These are phyloP conservation scores for Dictyostelium intermedium DNA, from an alignment of 78 protist species.

Conservation along the genomic window DNA sequence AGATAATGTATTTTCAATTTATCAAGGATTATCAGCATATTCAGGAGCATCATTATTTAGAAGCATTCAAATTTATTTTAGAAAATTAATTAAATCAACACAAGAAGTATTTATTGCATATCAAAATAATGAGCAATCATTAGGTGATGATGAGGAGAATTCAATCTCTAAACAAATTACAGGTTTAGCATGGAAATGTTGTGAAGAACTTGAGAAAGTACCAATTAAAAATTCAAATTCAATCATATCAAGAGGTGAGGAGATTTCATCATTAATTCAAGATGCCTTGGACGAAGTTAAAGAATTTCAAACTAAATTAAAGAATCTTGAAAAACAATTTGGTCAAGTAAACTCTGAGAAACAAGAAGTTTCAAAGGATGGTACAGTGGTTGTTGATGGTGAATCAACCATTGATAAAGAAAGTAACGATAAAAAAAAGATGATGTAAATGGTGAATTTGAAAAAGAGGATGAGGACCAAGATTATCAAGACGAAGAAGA, in stretches of 20 bases:
- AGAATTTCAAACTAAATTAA: constrained; percentile 1
- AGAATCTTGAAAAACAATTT: not conserved
- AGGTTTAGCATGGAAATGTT: constrained; percentile 61
- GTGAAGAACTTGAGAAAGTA: constrained; percentile 41
- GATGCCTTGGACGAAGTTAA: constrained; percentile 56
- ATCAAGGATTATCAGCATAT: constrained; percentile 37
- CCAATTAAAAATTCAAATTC: constrained; percentile 33
- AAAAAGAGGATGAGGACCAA: constrained; percentile 10
- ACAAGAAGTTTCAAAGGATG: not conserved
- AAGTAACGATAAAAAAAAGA: constrained; percentile 3
- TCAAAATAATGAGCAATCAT: constrained; percentile 29
- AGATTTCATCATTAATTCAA: constrained; percentile 2
- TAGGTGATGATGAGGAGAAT: constrained; percentile 74
- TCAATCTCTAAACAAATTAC: constrained; percentile 26
- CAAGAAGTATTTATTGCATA: not conserved
- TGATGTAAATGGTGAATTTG: constrained; percentile 24
- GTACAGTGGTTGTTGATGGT: not conserved
- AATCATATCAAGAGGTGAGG: not conserved
- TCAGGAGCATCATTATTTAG: constrained; percentile 43
- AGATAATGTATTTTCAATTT: constrained; percentile 46
- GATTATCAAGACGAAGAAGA: constrained; percentile 50
- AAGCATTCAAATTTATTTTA: constrained; percentile 1
- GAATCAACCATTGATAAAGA: not conserved
- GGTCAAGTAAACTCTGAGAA: not conserved
- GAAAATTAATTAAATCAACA: constrained; percentile 28